Base-by-base conservation (phyloP, 2,329 filamentous ascomycete genomes). In the Plenodomus biglobosus region DNA sequence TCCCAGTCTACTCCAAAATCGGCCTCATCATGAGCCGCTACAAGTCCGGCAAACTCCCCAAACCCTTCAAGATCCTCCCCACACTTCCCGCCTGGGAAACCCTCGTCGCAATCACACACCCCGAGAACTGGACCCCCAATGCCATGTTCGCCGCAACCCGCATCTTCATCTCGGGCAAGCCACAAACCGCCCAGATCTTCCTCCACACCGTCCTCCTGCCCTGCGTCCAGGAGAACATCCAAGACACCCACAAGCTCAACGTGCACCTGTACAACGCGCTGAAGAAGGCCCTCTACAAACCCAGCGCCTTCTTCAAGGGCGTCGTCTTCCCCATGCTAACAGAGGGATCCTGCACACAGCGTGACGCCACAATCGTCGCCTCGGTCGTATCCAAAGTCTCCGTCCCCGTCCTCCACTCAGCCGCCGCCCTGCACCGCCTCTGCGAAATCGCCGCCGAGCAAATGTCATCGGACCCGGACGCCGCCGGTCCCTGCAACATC, bases 61-160 rank as follows among this genome's bases (percentile, higher is more conserved):
- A 99, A 74, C 92, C 92, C 0, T 95, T 99, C 80, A 97, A 97
- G 75, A 91, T 97, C 56, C 81, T 99, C 8, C 94, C 94, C 2
- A 92, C 91, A 0, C 84, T 97, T 13, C 91, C 91, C 7, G 85
- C 94, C 64, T 97, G 92, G 91, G 89, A 94, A 68, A 88, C 90
- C 17, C 88, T 96, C 32, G 83, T 96, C 60, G 80, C 85, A 55
- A 83, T 95, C 46, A 95, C 91, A n/a, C 82, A 85, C 22, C 92
- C 92, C 3, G 87, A 94, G 52, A 75, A 75, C 52, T 87, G 85
- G 85, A 90, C 90, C 1, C 78, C 90, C 17, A 91, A 95, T 65
- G 86, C 90, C 39, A 84, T 87, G 61, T 96, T 90, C 71, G 90
- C 92, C 64, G 92, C 90, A 18, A 97, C 92, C 15, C 86, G 88